Percentiles rank a stretch among this genome's conserved stretches.
phyloP scores from a whole-genome alignment of 768 basidiomycete species.

The Lactarius vividus region DNA sequence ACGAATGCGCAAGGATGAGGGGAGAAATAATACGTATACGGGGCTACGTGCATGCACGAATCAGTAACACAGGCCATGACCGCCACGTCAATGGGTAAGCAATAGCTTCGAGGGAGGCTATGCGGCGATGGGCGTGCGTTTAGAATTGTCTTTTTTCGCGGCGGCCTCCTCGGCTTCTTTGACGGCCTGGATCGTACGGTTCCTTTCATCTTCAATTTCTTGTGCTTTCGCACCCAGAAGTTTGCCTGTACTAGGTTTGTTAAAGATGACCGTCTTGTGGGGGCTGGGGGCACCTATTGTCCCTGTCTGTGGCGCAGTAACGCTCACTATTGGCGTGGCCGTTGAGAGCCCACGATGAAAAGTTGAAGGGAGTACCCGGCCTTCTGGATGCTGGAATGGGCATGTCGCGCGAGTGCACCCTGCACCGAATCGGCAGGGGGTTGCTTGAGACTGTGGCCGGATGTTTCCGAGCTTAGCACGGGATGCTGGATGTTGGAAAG shows the following conservation, averaged over 20 bases:
- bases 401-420: constrained; percentile 73
- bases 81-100: not conserved
- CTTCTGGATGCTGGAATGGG: constrained; percentile 84
- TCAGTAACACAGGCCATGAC: constrained; percentile 6
- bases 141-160: constrained; percentile 59
- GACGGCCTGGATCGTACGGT: constrained; percentile 60
- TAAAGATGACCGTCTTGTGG: constrained; percentile 71
- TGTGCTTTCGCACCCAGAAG: constrained; percentile 50
- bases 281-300: constrained; percentile 63
- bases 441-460: constrained; percentile 19
- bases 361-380: constrained; percentile 71
- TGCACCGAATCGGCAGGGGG: constrained; percentile 76
- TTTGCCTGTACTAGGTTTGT: constrained; percentile 40
- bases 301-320: constrained; percentile 61
- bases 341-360: constrained; percentile 78
- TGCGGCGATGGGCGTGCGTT: constrained; percentile 36
- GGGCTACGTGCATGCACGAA: constrained; percentile 28
- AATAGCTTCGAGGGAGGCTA: constrained; percentile 9
- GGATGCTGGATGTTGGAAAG: constrained; percentile 48
- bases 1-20: constrained; percentile 15
- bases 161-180: constrained; percentile 60
- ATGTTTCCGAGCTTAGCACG: constrained; percentile 13
- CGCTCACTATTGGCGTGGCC: constrained; percentile 57
- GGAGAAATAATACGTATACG: constrained; percentile 68
- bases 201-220: constrained; percentile 66